These are phyloP conservation scores for Malus sieversii DNA, from an alignment of 306 rosid genomes.

Conservation along the genomic window DNA sequence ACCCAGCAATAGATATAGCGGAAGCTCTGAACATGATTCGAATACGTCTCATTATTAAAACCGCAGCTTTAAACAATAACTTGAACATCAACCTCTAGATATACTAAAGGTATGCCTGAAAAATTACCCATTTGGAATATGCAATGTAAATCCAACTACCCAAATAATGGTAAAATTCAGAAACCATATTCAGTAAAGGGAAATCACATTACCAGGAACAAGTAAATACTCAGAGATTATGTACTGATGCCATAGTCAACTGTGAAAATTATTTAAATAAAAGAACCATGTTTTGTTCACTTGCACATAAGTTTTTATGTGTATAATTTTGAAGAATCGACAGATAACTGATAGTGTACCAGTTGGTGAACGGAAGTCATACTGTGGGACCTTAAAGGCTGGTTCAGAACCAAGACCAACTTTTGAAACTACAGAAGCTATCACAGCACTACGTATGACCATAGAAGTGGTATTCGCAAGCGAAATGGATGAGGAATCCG, in stretches of 20 bases:
- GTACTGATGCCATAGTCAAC: neutral
- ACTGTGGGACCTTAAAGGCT: constrained; percentile 73
- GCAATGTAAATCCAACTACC: neutral
- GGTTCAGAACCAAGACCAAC: constrained; percentile 86
- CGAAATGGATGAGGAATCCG: constrained; percentile 46
- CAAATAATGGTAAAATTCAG: neutral
- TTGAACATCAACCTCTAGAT: constrained; percentile 5
- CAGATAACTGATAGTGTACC: constrained; percentile 39
- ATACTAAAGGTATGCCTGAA: constrained; percentile 12
- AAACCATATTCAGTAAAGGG: neutral
- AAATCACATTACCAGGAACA: neutral
- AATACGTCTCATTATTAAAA: constrained; percentile 31
- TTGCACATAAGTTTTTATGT: neutral
- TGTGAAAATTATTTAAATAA: neutral
- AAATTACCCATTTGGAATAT: neutral
- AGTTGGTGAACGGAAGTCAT: constrained; percentile 81
- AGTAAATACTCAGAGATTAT: neutral
- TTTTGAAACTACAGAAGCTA: constrained; percentile 80
- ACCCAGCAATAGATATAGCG: constrained; percentile 89
- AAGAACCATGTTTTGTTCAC: neutral
- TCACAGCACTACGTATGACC: constrained; percentile 89
- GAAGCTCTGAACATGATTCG: constrained; percentile 77
- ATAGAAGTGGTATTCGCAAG: constrained; percentile 81
- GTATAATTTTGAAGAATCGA: neutral
- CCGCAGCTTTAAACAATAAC: constrained; percentile 14